A percentile compares a stretch with the other conserved stretches of the same genome.
phyloP scores from a whole-genome alignment of 305 asterid genomes.

The Fraxinus nigra region DNA sequence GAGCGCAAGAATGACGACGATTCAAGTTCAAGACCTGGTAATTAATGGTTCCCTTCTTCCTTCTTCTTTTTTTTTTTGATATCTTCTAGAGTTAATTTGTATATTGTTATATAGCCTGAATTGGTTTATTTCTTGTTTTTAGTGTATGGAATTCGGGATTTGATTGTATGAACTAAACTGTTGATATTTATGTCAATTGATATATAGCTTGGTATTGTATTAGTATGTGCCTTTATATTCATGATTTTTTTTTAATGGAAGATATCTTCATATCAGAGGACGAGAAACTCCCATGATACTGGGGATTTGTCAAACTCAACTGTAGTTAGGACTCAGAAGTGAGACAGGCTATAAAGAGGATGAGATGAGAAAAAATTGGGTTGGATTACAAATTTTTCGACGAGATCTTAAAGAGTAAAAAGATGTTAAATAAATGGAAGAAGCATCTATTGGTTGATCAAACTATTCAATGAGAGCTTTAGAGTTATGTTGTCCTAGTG shows the following conservation, averaged over 20 bases:
- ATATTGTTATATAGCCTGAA: neutral
- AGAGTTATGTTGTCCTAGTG: neutral
- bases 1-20: constrained; percentile 27
- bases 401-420: neutral
- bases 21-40: constrained; percentile 30
- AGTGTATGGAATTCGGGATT: neutral
- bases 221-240: neutral
- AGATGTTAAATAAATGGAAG: neutral
- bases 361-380: neutral
- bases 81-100: neutral
- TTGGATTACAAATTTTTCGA: neutral
- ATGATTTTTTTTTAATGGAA: neutral
- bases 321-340: neutral
- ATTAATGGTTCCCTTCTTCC: neutral
- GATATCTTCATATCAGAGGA: neutral
- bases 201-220: neutral
- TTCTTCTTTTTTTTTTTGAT: neutral
- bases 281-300: neutral
- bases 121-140: neutral
- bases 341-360: neutral
- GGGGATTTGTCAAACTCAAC: neutral
- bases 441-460: neutral
- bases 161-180: neutral
- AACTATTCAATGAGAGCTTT: neutral
- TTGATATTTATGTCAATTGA: neutral